Base-by-base conservation (phyloP, 1,284 basidiomycete genomes). In the Ganoderma lucidum region DNA sequence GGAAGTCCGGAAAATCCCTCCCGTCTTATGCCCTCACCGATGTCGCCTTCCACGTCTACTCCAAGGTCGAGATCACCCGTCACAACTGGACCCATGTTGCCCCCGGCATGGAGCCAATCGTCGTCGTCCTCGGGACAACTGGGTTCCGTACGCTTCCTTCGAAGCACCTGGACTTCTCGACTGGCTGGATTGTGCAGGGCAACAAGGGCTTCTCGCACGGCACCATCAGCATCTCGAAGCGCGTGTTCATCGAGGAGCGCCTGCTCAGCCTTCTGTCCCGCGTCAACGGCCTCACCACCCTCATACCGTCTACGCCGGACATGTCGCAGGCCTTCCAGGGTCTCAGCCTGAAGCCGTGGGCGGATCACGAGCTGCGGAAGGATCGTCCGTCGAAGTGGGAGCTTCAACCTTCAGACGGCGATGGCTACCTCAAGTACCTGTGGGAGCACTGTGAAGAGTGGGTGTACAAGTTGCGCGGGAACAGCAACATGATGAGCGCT, bases 221-320 rank as follows among this genome's bases (percentile, higher is more conserved):
- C 42, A 79, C 77, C 1, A 72, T 80, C 67, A 73, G 71, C 71
- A 73, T 80, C 41, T 74, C 78, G 17, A 74, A 73, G 37, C 64
- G 71, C 10, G 67, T 73, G 45, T 81, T 81, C 77, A 75, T 80
- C 60, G 76, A 80, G 48, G 73, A 75, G 48, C 74, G 75, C 62
- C 73, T 81, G 6, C 74, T 80, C 39, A 60, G 59, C 23, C 67
- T 75, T n/a, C 75, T 81, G 28, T 68, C 76, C 23, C 68, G 68
- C 41, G 65, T 81, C 71, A 81, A 81, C 68, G 73, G 73, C 2
- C 67, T 73, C 51, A 81, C 79, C 9, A 80, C 80, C n/a, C 70
- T 81, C 63, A 74, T 81, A 15, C 77, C 80, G 19, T 32, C 71
- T 30, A 78, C 78, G 64, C 69, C 75, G 30, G 77, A 77, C 45